Evolutionary conservation across 768 basidiomycete species (phyloP).

Genomic region (Leucosporidium creatinivorum): DNA sequence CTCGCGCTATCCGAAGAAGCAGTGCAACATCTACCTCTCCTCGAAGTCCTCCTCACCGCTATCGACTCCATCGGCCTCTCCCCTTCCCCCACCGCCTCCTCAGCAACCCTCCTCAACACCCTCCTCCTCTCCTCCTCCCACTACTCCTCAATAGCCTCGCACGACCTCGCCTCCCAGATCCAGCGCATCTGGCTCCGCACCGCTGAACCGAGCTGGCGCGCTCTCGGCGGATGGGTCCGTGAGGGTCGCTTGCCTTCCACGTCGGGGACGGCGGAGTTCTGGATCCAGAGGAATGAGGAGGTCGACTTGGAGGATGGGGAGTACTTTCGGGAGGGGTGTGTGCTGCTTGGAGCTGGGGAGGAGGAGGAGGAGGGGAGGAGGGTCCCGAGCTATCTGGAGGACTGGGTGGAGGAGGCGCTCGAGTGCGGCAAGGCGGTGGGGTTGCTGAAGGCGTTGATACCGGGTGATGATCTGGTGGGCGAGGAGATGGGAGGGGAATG

Average conservation of each 20-base stretch:
- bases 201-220: background rate
- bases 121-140: background rate
- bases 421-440: background rate
- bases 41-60: background rate
- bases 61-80: background rate
- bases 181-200: background rate
- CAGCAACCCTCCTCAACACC: background rate
- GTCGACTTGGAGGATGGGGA: background rate
- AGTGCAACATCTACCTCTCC: background rate
- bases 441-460: background rate
- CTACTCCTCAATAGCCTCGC: too few species aligned
- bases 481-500: background rate
- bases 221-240: constrained; percentile 1
- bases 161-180: background rate
- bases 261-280: background rate
- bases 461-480: background rate
- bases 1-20: background rate
- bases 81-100: background rate
- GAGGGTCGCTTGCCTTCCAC: background rate
- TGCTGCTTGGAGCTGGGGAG: background rate
- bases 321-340: background rate
- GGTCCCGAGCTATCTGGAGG: background rate
- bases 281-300: background rate
- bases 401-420: background rate
- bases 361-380: background rate